These are phyloP conservation scores for Aspergillus fructus DNA, from an alignment of 2,329 filamentous ascomycete genomes.

Conservation along the genomic window DNA sequence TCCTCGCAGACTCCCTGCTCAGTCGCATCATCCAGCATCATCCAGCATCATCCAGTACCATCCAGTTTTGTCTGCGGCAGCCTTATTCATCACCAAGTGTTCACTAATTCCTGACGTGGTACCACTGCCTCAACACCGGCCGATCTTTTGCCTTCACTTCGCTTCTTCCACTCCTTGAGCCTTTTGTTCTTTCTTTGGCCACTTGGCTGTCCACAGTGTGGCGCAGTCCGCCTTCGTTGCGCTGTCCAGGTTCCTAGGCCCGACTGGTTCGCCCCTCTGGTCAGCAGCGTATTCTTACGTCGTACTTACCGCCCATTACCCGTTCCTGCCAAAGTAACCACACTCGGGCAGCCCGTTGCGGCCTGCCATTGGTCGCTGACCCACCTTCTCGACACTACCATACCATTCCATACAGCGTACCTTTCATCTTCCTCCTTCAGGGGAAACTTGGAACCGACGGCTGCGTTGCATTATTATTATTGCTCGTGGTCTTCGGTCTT, in stretches of 20 bases:
- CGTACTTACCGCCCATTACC: not conserved
- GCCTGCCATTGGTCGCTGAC: not conserved
- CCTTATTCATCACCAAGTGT: constrained; percentile 11
- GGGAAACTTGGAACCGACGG: not conserved
- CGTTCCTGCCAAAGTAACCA: constrained; percentile 5
- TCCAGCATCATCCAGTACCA: constrained; percentile 19
- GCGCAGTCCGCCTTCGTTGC: constrained; percentile 14
- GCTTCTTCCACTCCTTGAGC: constrained; percentile 11
- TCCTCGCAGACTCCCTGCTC: not conserved
- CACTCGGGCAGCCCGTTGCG: not conserved
- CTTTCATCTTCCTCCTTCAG: not conserved
- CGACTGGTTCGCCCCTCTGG: constrained; percentile 11
- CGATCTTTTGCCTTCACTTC: constrained; percentile 2
- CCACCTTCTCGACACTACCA: not conserved
- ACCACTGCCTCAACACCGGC: constrained; percentile 14
- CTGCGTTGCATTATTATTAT: not conserved
- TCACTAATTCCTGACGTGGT: constrained; percentile 18
- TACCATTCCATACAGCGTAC: not conserved
- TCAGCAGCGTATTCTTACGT: constrained; percentile 6
- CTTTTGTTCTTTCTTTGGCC: constrained; percentile 6
- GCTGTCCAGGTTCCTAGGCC: not conserved
- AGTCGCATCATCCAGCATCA: constrained; percentile 15
- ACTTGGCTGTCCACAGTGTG: constrained; percentile 9
- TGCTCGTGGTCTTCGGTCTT: not conserved
- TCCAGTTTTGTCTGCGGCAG: constrained; percentile 3